phyloP scores from a whole-genome alignment of 306 rosid genomes.

The Aeschynomene evenia region DNA sequence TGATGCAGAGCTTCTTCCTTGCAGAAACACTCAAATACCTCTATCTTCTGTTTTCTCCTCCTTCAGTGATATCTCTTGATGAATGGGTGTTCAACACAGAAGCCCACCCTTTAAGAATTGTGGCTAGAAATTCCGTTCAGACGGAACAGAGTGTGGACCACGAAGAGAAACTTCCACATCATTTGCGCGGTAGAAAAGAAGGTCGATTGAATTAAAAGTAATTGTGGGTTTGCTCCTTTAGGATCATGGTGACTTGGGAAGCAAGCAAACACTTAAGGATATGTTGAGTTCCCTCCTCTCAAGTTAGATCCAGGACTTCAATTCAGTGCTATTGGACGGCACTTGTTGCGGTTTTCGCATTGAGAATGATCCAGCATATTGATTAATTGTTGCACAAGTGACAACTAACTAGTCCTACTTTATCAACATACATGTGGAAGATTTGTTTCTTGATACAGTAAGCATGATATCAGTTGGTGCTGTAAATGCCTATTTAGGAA shows the following conservation, averaged over 20 bases:
- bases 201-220: constrained; percentile 38
- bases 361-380: constrained; percentile 8
- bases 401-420: constrained; percentile 22
- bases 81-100: constrained; percentile 75
- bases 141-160: not conserved
- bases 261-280: constrained; percentile 24
- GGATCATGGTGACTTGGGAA: not conserved
- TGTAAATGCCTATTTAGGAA: constrained; percentile 27
- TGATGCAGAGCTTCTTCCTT: constrained; percentile 75
- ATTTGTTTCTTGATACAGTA: constrained; percentile 3
- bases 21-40: constrained; percentile 67
- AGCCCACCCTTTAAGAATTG: constrained; percentile 61
- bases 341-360: constrained; percentile 3
- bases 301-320: constrained; percentile 5
- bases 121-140: constrained; percentile 29
- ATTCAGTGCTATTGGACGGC: constrained; percentile 9
- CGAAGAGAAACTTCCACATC: constrained; percentile 35
- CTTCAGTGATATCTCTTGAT: constrained; percentile 54
- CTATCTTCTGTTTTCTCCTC: constrained; percentile 65
- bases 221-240: constrained; percentile 16
- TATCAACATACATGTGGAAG: constrained; percentile 21
- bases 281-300: constrained; percentile 27
- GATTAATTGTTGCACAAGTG: constrained; percentile 9
- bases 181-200: constrained; percentile 49
- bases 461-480: constrained; percentile 27